A percentile compares a stretch with the other conserved stretches of the same genome.
Evolutionary conservation across 2,329 filamentous ascomycete species (phyloP).

Genomic region (Akanthomyces muscarius): DNA sequence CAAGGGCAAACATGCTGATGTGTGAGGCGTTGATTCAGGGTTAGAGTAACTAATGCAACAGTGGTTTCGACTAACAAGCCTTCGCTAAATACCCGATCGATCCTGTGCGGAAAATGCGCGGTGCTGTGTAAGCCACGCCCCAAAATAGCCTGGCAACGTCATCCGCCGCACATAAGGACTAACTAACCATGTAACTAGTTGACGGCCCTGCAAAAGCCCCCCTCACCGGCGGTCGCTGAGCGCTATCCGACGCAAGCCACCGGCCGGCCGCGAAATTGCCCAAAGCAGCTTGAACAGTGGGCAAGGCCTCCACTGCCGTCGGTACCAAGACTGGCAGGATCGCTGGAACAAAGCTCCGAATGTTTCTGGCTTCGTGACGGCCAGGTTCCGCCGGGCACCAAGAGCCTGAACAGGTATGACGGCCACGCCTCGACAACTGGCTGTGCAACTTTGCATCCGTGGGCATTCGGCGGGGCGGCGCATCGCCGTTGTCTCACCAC

Average conservation of each 20-base stretch:
- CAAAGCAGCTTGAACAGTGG: not conserved
- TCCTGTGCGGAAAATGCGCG: not conserved
- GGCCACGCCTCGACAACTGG: too few relatives aligned
- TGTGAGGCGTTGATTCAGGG: not conserved
- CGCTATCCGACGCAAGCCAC: conserved; percentile 13
- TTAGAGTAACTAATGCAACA: not conserved
- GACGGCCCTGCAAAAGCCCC: not conserved
- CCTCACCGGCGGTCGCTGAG: not conserved
- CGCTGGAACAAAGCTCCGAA: not conserved
- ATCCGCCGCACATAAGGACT: not conserved
- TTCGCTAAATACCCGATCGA: not conserved
- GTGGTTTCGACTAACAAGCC: not conserved
- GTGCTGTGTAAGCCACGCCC: not conserved
- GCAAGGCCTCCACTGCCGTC: not conserved
- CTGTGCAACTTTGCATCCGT: not conserved
- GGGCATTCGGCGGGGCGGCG: not conserved
- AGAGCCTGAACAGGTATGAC: not conserved
- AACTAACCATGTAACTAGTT: not conserved
- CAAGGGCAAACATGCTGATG: not conserved
- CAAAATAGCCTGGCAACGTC: not conserved
- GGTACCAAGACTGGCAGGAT: not conserved
- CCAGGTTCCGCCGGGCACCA: too few relatives aligned
- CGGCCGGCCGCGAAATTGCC: not conserved
- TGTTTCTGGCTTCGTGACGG: too few relatives aligned
- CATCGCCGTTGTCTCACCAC: conserved; percentile 4